Evolutionary conservation across 106 monocot species (phyloP), one percentile per base, ranked within the genome.

Genomic region (Acorus calamus): DNA sequence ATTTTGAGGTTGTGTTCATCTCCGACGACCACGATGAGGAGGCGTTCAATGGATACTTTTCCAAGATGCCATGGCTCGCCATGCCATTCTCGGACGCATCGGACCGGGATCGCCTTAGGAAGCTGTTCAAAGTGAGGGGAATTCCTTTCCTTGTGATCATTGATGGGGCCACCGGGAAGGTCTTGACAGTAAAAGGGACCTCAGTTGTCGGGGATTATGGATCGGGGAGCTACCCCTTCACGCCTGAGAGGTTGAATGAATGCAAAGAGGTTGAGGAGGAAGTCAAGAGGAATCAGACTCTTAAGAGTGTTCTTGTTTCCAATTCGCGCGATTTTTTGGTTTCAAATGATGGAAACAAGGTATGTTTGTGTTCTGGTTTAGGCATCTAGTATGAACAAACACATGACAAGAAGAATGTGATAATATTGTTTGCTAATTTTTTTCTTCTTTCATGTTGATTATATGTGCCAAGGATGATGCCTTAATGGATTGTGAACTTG

Each of bases 111-210:
- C 59, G 45, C 10, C 73, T 92, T 8, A 62, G 71, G 51, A 47
- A 63, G 5, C 56, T 61, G 4, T 87, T 84, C 68, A 50, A 69
- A 50, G 78, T 92, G 4, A 7, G 28, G 5, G 86, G 80, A 3
- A 85, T 85, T 41, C 92, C 92, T 1, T 67, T 72, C 57, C 68
- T 87, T 51, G 80, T 83, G 28, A 49, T 92, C 47, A 64, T 87
- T 48, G 80, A 84, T 67, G 72, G 66, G 52, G 71, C 11, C 53
- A 62, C 71, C 13, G 84, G 87, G 8, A 57, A 57, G 49, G 55
- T 85, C 71, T 62, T 82, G 4, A 78, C 55, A 0, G 64, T 64
- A 11, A 59, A 82, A 0, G 87, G 65, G 52, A 71, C 76, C 7
- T 43, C 47, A 13, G 6, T 60, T 14, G 77, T 92, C 50, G 77